Evolutionary conservation across 257 asterid species (phyloP).

Genomic region (Solanum pinnatisectum): DNA sequence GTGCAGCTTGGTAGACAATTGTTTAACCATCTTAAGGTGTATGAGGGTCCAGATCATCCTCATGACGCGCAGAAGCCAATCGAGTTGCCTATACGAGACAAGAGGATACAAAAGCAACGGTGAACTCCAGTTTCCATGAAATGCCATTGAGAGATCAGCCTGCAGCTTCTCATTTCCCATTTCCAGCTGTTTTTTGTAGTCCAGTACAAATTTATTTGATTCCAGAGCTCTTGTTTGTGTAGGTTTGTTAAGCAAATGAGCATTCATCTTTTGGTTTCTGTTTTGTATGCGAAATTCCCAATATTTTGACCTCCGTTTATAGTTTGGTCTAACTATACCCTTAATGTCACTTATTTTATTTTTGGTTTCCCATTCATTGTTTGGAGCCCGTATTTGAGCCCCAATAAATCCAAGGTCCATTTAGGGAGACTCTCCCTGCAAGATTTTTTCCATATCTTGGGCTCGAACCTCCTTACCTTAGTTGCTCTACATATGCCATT

Average conservation of each 20-base stretch:
- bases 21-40: neutral
- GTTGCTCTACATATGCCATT: neutral
- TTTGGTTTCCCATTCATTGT: neutral
- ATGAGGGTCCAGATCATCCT: neutral
- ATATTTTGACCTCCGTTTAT: neutral
- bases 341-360: neutral
- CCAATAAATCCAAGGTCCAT: neutral
- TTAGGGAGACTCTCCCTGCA: too few species aligned
- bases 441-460: too few species aligned
- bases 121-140: neutral
- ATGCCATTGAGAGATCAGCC: neutral
- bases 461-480: neutral
- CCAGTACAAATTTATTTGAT: neutral
- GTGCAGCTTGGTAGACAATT: neutral
- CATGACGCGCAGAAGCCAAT: neutral
- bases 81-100: conserved; percentile 61
- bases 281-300: neutral
- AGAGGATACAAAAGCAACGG: conserved; percentile 50
- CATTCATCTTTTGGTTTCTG: neutral
- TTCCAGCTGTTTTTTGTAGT: neutral
- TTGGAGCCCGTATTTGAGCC: neutral
- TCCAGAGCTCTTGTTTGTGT: neutral
- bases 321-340: neutral
- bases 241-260: neutral
- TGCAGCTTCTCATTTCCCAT: neutral